phyloP scores from a whole-genome alignment of 2,329 filamentous ascomycete genomes.

The Hypomyces perniciosus region DNA sequence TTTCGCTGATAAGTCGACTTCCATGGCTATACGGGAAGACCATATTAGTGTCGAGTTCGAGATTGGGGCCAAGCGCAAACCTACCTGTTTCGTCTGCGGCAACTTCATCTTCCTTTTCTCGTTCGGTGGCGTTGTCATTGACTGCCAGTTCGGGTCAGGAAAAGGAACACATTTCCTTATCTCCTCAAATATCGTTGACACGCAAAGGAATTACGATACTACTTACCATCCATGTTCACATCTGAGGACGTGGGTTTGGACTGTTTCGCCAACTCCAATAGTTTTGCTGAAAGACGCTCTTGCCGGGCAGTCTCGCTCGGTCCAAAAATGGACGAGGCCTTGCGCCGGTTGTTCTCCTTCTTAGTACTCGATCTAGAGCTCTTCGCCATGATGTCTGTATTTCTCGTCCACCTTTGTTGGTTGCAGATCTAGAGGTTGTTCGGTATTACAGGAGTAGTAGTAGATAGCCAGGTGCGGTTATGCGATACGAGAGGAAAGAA shows the following conservation, averaged over 20 bases:
- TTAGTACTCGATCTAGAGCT: conserved; percentile 70
- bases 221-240: conserved; percentile 41
- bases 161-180: background rate
- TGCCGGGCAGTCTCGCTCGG: conserved; percentile 74
- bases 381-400: conserved; percentile 69
- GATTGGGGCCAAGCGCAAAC: conserved; percentile 12
- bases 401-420: background rate
- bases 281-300: conserved; percentile 77
- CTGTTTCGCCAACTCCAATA: conserved; percentile 72
- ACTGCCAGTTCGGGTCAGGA: background rate
- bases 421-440: background rate
- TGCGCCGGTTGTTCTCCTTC: conserved; percentile 76
- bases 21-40: conserved; percentile 41
- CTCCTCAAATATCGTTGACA: background rate
- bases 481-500: conserved; percentile 20
- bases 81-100: conserved; percentile 20
- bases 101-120: conserved; percentile 27
- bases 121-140: conserved; percentile 23
- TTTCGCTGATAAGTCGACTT: conserved; percentile 44
- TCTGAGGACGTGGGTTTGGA: conserved; percentile 59
- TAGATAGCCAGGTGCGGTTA: background rate
- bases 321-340: conserved; percentile 78
- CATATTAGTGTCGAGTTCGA: conserved; percentile 3
- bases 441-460: background rate
- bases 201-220: background rate